Percentiles rank a stretch among this genome's conserved stretches.
phyloP scores from a whole-genome alignment of 2,329 filamentous ascomycete genomes.

The Apiospora phragmitis region DNA sequence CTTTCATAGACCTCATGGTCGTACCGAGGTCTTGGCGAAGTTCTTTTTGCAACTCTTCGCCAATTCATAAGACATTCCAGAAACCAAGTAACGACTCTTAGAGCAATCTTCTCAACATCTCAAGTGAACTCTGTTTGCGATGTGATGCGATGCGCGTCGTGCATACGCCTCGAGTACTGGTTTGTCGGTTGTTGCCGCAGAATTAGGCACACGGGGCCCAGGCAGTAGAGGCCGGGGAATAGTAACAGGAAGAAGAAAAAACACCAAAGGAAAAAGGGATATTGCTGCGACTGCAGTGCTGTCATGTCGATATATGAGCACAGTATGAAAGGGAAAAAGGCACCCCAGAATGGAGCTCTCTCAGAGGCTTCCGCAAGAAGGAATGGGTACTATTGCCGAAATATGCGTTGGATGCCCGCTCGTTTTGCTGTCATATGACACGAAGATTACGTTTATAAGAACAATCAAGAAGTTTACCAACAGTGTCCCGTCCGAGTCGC shows the following conservation, averaged over 20 bases:
- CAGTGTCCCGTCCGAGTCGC: neutral
- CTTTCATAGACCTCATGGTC: neutral
- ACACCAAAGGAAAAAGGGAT: neutral
- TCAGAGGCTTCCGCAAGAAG: neutral
- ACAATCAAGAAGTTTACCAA: slow-evolving; percentile 1
- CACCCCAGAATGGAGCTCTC: neutral
- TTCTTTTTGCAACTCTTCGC: neutral
- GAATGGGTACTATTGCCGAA: slow-evolving; percentile 10
- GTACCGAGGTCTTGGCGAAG: neutral
- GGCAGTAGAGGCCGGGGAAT: neutral
- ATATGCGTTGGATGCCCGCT: slow-evolving; percentile 10
- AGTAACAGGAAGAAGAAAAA: neutral
- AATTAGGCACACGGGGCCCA: neutral
- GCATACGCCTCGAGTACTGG: neutral
- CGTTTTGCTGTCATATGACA: slow-evolving; percentile 14
- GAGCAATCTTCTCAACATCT: neutral
- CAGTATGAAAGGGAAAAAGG: slow-evolving; percentile 3
- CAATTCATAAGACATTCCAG: slow-evolving; percentile 4
- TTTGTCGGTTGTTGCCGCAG: neutral
- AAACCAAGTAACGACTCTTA: neutral
- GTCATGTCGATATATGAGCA: neutral
- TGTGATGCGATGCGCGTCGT: neutral
- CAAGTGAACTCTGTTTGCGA: neutral
- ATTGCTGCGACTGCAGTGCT: slow-evolving; percentile 1
- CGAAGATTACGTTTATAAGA: slow-evolving; percentile 14